phyloP scores from a whole-genome alignment of 2,329 filamentous ascomycete genomes.

The Venturia oleaginea region DNA sequence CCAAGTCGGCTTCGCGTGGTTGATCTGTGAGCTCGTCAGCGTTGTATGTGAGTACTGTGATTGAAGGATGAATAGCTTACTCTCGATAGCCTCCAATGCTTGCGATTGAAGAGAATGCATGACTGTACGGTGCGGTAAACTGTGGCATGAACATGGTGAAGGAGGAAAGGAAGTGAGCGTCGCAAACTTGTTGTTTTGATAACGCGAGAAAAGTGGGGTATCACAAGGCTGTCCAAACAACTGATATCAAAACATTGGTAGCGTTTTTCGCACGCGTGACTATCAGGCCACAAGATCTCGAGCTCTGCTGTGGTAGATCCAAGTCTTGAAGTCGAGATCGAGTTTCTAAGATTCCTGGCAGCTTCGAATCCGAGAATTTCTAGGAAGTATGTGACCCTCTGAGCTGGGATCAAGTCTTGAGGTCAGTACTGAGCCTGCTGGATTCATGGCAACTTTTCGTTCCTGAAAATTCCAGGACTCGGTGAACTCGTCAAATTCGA shows the following conservation, averaged over 20 bases:
- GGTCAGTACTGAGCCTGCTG: neutral
- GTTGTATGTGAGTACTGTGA: neutral
- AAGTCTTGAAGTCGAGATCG: neutral
- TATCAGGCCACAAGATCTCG: neutral
- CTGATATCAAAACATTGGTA: neutral
- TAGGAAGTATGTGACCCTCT: neutral
- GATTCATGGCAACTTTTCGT: neutral
- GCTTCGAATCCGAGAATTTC: neutral
- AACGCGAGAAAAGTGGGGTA: neutral
- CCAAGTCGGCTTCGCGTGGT: neutral
- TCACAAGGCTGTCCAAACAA: neutral
- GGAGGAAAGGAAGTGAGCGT: neutral
- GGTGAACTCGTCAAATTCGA: too few species aligned
- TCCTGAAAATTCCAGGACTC: too few species aligned
- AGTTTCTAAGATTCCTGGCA: neutral
- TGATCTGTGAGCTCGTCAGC: neutral
- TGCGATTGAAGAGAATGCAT: neutral
- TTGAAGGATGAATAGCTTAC: neutral
- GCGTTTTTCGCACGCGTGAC: neutral
- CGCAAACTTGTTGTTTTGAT: neutral
- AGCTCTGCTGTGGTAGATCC: neutral
- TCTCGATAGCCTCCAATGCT: neutral
- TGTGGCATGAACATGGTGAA: neutral
- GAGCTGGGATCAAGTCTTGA: neutral
- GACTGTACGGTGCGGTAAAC: neutral